Evolutionary conservation across 1,284 basidiomycete species (phyloP), one percentile per base, ranked within the genome.

Genomic region (Malassezia brasiliensis): DNA sequence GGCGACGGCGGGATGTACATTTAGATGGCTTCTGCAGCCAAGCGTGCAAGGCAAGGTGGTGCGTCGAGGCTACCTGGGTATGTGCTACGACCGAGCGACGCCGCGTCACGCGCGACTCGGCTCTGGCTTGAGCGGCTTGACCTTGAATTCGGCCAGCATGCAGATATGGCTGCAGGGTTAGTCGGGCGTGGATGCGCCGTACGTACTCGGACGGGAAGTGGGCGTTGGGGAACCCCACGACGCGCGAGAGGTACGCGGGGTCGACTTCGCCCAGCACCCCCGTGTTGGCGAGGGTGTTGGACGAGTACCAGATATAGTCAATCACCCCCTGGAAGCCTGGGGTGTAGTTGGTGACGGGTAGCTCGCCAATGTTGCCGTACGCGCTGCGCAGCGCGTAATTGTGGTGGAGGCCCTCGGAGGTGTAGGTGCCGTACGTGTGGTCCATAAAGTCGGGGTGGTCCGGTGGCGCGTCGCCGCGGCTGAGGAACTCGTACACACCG

Each of bases 191-290:
- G 30, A 2, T 14, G 36, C 5, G 32, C 22, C 22, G 32, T 30
- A 53, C 62, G 48, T 68, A 64, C 25, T 75, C 74, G 30, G 67
- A 70, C 11, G 91, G 90, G 81, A 91, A 94, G 75, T 96, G 89
- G 7, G 85, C 84, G 75, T 96, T 94, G 38, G 93, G 93, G 81
- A 98, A 98, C 30, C 94, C 94, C 50, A 96, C 91, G 10, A 84
- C 84, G 77, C 89, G 90, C 68, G 85, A 83, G 67, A 96, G 77
- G 78, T 99, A 99, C 28, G 76, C 76, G 68, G 80, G 81, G 75
- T 96, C 91, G 52, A 96, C 84, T 73, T 88, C 88, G 17, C 89
- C 88, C 44, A 98, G 79, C 37, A 96, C 83, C 17, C 85, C 85
- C 56, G 86, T 90, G 19, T 90, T 85, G n/a, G 82, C 81, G 53